A percentile compares a stretch with the other conserved stretches of the same genome.
These are phyloP conservation scores for Suillus discolor DNA, from an alignment of 768 basidiomycete genomes.

Conservation along the genomic window DNA sequence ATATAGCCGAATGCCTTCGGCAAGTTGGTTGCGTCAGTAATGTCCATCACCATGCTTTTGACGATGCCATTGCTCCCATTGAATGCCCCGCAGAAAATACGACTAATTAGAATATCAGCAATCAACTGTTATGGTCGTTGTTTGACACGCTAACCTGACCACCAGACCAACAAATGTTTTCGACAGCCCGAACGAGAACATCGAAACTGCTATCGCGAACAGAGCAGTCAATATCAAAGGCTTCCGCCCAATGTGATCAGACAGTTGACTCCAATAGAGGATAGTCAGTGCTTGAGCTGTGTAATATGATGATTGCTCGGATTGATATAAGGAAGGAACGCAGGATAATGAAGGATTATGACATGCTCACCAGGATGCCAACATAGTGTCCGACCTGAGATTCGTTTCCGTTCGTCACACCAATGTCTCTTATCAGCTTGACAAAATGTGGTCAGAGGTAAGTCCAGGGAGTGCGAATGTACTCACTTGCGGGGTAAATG, in stretches of 20 bases:
- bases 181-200: slow-evolving; percentile 65
- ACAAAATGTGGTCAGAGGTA: not conserved
- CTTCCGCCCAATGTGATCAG: slow-evolving; percentile 50
- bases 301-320: slow-evolving; percentile 52
- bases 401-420: slow-evolving; percentile 45
- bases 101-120: slow-evolving; percentile 30
- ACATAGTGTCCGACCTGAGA: slow-evolving; percentile 51
- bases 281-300: slow-evolving; percentile 46
- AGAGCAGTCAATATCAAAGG: slow-evolving; percentile 47
- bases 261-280: slow-evolving; percentile 49
- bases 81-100: slow-evolving; percentile 70
- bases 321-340: slow-evolving; percentile 9
- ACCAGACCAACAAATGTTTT: slow-evolving; percentile 58
- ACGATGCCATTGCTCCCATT: slow-evolving; percentile 75
- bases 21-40: slow-evolving; percentile 64
- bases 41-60: slow-evolving; percentile 69
- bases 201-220: slow-evolving; percentile 47
- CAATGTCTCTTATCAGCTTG: slow-evolving; percentile 45
- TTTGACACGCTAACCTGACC: slow-evolving; percentile 45
- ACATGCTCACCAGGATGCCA: slow-evolving; percentile 45
- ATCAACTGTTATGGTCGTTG: slow-evolving; percentile 2
- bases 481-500: slow-evolving; percentile 52
- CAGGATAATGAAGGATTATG: not conserved
- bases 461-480: not conserved
- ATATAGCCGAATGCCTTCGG: slow-evolving; percentile 40